Base-by-base conservation (phyloP, 2,329 filamentous ascomycete genomes). In the Cordyceps javanica region DNA sequence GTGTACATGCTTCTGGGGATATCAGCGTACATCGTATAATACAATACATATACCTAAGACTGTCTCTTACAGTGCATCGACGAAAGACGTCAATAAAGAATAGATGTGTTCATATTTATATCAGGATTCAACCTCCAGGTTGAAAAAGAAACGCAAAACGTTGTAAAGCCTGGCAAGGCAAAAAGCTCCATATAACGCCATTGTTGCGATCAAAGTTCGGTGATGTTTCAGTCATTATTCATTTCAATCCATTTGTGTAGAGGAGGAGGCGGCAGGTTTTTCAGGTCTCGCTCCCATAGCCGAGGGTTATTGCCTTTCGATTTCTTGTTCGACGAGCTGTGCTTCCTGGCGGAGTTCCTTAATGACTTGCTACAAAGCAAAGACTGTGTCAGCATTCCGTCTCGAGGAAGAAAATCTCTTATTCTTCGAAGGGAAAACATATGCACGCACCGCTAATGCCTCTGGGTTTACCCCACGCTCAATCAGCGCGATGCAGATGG, bases 381-480 rank as follows among this genome's bases (percentile, higher is more conserved):
- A 25, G 60, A 21, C 7, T 25, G 23, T 3, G 23, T 49, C 14
- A 45, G 42, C 25, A 32, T 16, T 25, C n/a, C 6, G 14, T 8
- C 23, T 14, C 16, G 3, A 16, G 14, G 8, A 16, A 21, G 9
- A 8, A 30, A 28, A n/a, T 26, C 6, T 32, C 19, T 48, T n/a
- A n/a, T 21, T 38, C 13, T 11, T 14, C 14, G 11, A 25, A 11
- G 41, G 3, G 28, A 9, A 38, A 7, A 14, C 10, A 14, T 7
- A 25, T 1, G 25, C n/a, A 63, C 90, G 68, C 81, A 97, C 94
- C 25, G 93, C 92, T 32, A 99, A 78, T 1, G 93, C 94, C 71
- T 97, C 93, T 0, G 94, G 94, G 69, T 96, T 96, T 30, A 97
- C 91, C 14, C 94, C 94, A 68, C 96, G 96, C 74, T 99, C 94